A percentile compares a stretch with the other conserved stretches of the same genome.
These are phyloP conservation scores for Oryza officinalis DNA, from an alignment of 176 grass and related monocot species.

Conservation along the genomic window DNA sequence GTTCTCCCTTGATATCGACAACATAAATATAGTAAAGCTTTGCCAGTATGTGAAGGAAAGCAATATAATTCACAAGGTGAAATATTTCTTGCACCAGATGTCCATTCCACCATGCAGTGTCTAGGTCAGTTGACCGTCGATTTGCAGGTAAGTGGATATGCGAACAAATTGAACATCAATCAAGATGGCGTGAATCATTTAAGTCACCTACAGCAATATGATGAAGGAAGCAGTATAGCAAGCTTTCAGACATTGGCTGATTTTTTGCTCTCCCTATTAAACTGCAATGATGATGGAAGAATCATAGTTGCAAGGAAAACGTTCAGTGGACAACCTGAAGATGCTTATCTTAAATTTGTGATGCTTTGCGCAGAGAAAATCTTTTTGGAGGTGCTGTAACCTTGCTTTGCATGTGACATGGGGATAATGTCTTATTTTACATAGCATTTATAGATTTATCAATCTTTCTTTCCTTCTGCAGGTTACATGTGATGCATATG, in stretches of 20 bases:
- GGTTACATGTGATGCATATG: conserved; percentile 65
- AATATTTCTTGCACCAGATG: not conserved
- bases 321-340: conserved; percentile 52
- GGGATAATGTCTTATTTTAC: not conserved
- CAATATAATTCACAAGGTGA: conserved; percentile 94
- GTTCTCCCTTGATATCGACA: conserved; percentile 94
- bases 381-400: conserved; percentile 69
- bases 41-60: conserved; percentile 94
- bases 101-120: not conserved
- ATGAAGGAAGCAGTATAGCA: conserved; percentile 73
- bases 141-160: conserved; percentile 80
- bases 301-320: conserved; percentile 65
- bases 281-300: conserved; percentile 84
- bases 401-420: conserved; percentile 8
- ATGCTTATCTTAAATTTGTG: conserved; percentile 84
- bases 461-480: conserved; percentile 33
- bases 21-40: conserved; percentile 93
- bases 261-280: conserved; percentile 67
- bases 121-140: conserved; percentile 1
- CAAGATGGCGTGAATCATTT: conserved; percentile 33
- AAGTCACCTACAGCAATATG: conserved; percentile 24
- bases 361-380: conserved; percentile 90
- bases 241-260: conserved; percentile 70
- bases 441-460: not conserved
- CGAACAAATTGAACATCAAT: conserved; percentile 50